Evolutionary conservation across 495 filamentous ascomycete species (phyloP), one percentile per base, ranked within the genome.

Genomic region (Saxophila tyrrhenica): DNA sequence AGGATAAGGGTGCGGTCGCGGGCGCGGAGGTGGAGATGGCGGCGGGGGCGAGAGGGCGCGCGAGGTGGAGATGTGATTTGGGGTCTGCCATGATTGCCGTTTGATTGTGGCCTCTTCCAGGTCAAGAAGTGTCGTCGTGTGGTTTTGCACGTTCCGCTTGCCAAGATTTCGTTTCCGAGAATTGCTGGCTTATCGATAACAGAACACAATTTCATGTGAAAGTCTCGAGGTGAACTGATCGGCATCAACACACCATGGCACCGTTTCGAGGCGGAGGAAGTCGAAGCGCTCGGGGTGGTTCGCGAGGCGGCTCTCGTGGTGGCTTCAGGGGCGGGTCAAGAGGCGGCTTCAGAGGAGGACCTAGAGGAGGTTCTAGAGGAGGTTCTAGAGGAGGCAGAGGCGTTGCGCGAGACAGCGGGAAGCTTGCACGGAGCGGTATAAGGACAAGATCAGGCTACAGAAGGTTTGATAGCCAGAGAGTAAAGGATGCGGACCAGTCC

Each of bases 61-160:
- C 84, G 56, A 98, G 84, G 70, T 98, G 94, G 63, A 98, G 76
- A 73, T 95, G 97, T 85, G 64, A 88, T 84, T 55, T 79, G 85
- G 82, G 29, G 29, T 35, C 29, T 63, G 87, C 82, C 91, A 96
- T 96, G 71, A 54, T 87, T 77, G 67, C 54, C 54, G 55, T 49
- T 35, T 35, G 5, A 13, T 13, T 35, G 29, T 35, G 5, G 29
- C n/a, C n/a, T n/a, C n/a, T n/a, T 35, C 29, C 29, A 35, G 7
- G 29, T 35, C 29, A n/a, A n/a, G n/a, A n/a, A n/a, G n/a, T n/a
- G n/a, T n/a, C n/a, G n/a, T n/a, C n/a, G n/a, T n/a, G n/a, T n/a
- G n/a, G n/a, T n/a, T n/a, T n/a, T n/a, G n/a, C n/a, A n/a, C n/a
- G n/a, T n/a, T n/a, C n/a, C 19, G 13, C 19, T 13, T 55, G 62